Evolutionary conservation across 2,329 filamentous ascomycete genomes (phyloP).

Genomic region (Ceratocystis destructans): DNA sequence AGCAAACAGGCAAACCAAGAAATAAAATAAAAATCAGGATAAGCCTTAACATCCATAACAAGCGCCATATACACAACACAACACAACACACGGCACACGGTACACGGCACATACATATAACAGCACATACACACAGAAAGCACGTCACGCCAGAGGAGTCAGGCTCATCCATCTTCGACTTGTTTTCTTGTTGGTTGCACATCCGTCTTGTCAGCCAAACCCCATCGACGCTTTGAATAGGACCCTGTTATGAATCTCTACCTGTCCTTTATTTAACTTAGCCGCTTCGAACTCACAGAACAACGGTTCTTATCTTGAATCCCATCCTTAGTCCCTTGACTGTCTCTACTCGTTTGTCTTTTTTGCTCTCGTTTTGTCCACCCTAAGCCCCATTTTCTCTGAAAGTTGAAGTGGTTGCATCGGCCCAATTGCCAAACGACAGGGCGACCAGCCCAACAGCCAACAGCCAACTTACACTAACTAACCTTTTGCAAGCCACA

Average conservation of each 20-base stretch:
- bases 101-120: not conserved
- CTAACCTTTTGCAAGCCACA: not conserved
- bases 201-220: slow-evolving; percentile 2
- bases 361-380: not conserved
- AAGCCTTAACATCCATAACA: not conserved
- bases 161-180: not conserved
- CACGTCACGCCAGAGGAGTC: slow-evolving; percentile 5
- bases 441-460: not conserved
- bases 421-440: not conserved
- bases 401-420: not conserved
- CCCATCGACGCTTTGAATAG: not conserved
- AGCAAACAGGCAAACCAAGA: not conserved
- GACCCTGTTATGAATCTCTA: not conserved
- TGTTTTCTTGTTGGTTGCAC: not conserved
- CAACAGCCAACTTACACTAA: not conserved
- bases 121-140: not conserved
- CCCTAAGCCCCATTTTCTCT: not conserved
- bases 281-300: not conserved
- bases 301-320: not conserved
- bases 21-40: not conserved
- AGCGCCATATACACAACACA: not conserved
- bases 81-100: not conserved
- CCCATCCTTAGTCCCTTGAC: not conserved
- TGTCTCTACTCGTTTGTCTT: not conserved
- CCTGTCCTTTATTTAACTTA: not conserved